Percentiles rank a stretch among this genome's conserved stretches.
Conservation (phyloP, 2,329 filamentous ascomycete genomes). For the Colletotrichum limetticola region DNA sequence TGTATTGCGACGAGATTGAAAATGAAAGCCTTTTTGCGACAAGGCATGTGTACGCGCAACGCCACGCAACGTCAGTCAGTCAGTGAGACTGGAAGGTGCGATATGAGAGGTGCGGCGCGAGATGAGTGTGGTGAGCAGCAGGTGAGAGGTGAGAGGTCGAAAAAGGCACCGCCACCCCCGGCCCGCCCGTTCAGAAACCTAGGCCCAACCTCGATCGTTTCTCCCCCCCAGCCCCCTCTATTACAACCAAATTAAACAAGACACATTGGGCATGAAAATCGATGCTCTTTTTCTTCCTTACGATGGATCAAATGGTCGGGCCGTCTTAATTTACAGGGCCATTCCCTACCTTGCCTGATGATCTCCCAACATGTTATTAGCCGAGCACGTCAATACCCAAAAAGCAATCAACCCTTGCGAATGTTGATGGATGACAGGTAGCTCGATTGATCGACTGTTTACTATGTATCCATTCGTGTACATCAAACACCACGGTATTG, state of each 20-base stretch:
- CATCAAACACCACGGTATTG: background rate
- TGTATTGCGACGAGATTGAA: background rate
- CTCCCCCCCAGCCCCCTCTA: slow-evolving; percentile 31
- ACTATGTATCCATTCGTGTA: background rate
- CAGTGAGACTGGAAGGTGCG: background rate
- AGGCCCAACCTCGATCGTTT: slow-evolving; percentile 26
- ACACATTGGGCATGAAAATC: background rate
- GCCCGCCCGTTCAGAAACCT: background rate
- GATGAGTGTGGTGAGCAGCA: background rate
- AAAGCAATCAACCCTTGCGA: background rate
- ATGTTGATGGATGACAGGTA: background rate
- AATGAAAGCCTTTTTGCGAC: background rate
- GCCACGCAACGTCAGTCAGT: background rate
- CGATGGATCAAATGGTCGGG: slow-evolving; percentile 2
- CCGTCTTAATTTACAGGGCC: slow-evolving; percentile 16
- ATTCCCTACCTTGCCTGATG: slow-evolving; percentile 29
- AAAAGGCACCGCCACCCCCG: slow-evolving; percentile 26
- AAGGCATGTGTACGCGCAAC: background rate
- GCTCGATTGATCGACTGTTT: background rate
- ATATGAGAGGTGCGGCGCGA: background rate
- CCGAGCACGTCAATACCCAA: background rate
- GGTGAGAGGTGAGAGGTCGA: slow-evolving; percentile 24
- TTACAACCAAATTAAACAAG: slow-evolving; percentile 14
- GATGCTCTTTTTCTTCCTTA: background rate
- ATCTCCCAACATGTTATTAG: background rate